Conservation (phyloP, 495 filamentous ascomycete species). For the Penicillium nucicola region DNA sequence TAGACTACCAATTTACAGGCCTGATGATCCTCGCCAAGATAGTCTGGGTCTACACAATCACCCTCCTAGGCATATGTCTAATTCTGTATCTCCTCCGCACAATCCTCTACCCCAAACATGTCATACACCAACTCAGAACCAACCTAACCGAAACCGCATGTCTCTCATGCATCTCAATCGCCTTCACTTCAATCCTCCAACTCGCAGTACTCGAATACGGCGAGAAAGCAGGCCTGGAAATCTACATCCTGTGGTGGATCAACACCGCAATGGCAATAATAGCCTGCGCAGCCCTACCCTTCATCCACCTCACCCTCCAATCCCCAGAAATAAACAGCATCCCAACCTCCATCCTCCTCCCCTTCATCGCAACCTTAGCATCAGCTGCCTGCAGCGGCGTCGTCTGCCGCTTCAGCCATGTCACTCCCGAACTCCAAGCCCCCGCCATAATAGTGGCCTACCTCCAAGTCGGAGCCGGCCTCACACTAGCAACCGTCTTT, state of each 20-base stretch:
- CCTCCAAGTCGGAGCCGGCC: constrained; percentile 25
- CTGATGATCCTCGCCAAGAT: constrained; percentile 25
- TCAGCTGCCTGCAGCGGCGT: constrained; percentile 29
- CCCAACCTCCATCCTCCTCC: constrained; percentile 19
- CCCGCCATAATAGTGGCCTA: constrained; percentile 33
- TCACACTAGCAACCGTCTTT: constrained; percentile 23
- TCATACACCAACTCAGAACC: constrained; percentile 15
- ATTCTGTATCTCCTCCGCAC: constrained; percentile 26
- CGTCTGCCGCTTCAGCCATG: constrained; percentile 13
- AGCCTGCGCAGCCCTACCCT: constrained; percentile 21
- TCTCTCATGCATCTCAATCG: constrained; percentile 29
- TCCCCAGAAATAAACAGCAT: constrained; percentile 18
- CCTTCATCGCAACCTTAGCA: constrained; percentile 27
- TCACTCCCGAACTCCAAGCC: constrained; percentile 26
- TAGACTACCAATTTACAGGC: constrained; percentile 32
- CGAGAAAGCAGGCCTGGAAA: constrained; percentile 11
- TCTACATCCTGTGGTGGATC: constrained; percentile 34
- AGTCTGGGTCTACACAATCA: constrained; percentile 33
- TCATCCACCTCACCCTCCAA: constrained; percentile 29
- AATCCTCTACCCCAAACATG: constrained; percentile 24
- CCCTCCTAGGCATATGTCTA: constrained; percentile 14
- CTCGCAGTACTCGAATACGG: constrained; percentile 22
- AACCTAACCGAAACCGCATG: constrained; percentile 30
- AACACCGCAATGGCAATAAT: constrained; percentile 20
- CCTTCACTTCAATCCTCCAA: constrained; percentile 27